A percentile compares a stretch with the other conserved stretches of the same genome.
Conservation (phyloP, 169 alveolate species). For the Plasmodium inui region DNA sequence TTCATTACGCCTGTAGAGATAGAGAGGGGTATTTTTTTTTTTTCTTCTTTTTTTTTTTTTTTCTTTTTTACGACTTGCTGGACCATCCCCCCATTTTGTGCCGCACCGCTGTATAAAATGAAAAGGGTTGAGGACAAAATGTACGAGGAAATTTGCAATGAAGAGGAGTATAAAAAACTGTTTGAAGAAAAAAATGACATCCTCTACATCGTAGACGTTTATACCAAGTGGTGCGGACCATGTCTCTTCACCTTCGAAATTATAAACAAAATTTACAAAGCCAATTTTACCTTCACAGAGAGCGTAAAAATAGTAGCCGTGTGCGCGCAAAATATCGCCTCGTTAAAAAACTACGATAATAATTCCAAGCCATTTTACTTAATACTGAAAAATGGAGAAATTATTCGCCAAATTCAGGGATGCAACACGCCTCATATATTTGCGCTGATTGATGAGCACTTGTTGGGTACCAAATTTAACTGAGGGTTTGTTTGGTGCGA, state of each 20-base stretch:
- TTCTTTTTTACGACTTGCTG: not conserved
- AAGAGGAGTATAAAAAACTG: slow-evolving; percentile 69
- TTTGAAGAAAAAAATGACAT: slow-evolving; percentile 65
- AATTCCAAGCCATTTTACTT: slow-evolving; percentile 74
- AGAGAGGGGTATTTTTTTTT: not conserved
- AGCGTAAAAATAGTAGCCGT: slow-evolving; percentile 66
- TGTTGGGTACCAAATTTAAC: slow-evolving; percentile 7
- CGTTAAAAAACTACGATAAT: slow-evolving; percentile 72
- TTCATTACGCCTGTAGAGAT: not conserved
- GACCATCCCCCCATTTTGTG: not conserved
- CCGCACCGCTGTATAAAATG: slow-evolving; percentile 22
- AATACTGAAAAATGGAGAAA: slow-evolving; percentile 74
- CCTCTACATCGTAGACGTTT: slow-evolving; percentile 71
- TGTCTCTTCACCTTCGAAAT: slow-evolving; percentile 73
- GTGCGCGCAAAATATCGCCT: slow-evolving; percentile 55
- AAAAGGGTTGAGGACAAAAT: slow-evolving; percentile 54
- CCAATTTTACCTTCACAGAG: slow-evolving; percentile 39
- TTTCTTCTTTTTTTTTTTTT: not conserved
- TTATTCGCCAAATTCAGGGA: slow-evolving; percentile 65
- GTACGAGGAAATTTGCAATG: slow-evolving; percentile 47
- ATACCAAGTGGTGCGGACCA: slow-evolving; percentile 76
- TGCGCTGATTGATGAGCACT: slow-evolving; percentile 61
- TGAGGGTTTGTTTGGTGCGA: not conserved
- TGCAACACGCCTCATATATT: slow-evolving; percentile 70
- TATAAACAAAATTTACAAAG: slow-evolving; percentile 63